phyloP scores from a whole-genome alignment of 139 green algal species.

The Chlorella sp. region DNA sequence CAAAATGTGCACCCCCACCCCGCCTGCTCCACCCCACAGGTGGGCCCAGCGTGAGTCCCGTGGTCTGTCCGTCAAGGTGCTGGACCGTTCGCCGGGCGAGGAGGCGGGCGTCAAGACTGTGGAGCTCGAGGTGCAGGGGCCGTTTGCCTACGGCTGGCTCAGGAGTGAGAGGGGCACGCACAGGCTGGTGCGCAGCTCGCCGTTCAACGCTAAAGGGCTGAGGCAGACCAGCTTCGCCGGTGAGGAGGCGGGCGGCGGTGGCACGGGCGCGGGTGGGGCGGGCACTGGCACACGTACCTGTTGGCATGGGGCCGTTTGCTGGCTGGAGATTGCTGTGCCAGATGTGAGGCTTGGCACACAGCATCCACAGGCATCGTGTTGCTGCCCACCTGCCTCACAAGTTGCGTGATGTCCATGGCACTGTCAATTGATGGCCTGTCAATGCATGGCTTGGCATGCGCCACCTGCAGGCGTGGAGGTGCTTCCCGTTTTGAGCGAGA shows the following conservation, averaged over 20 bases:
- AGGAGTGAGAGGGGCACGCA: slow-evolving; percentile 91
- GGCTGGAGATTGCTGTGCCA: no score
- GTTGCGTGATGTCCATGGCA: no score
- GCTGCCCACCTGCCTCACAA: no score
- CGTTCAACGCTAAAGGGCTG: slow-evolving; percentile 86
- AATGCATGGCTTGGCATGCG: background rate
- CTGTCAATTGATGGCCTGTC: background rate
- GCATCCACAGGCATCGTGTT: no score
- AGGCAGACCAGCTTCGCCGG: slow-evolving; percentile 95
- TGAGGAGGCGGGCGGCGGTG: no score
- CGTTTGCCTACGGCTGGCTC: slow-evolving; percentile 26
- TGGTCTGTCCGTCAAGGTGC: slow-evolving; percentile 25
- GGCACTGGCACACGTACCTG: no score
- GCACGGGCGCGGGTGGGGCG: no score
- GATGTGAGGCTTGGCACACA: no score
- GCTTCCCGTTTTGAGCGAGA: slow-evolving; percentile 25
- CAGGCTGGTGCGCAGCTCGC: slow-evolving; percentile 85
- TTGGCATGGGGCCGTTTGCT: no score
- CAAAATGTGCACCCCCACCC: no score
- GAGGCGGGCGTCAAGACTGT: slow-evolving; percentile 87
- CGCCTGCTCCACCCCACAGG: no score
- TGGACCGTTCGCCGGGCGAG: slow-evolving; percentile 55
- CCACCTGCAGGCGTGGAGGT: slow-evolving; percentile 21
- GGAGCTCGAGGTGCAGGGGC: slow-evolving; percentile 54
- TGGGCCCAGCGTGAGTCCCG: background rate